These are phyloP conservation scores for Jatropha curcas DNA, from an alignment of 345 rosid species.

Conservation along the genomic window DNA sequence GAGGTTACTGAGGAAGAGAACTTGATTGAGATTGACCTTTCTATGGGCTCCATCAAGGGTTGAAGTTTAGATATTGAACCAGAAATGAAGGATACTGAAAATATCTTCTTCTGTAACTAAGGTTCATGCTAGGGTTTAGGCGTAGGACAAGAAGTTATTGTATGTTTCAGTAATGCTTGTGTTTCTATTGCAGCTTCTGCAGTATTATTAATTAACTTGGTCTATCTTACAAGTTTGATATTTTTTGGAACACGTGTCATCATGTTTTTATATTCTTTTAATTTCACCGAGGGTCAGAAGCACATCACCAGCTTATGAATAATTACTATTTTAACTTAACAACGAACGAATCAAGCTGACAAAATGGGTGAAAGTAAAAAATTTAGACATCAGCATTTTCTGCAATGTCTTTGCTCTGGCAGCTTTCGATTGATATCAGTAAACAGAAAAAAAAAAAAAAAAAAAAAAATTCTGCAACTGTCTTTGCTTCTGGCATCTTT, in stretches of 20 bases:
- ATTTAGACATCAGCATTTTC: not conserved
- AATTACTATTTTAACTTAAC: not conserved
- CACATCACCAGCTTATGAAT: not conserved
- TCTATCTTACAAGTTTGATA: not conserved
- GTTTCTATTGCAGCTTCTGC: conserved; percentile 1
- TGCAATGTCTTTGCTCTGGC: not conserved
- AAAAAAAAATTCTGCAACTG: too few relatives aligned
- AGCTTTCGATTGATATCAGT: not conserved
- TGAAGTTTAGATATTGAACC: conserved; percentile 33
- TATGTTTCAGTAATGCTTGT: not conserved
- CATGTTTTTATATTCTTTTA: not conserved
- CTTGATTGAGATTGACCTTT: conserved; percentile 79
- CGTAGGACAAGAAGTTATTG: not conserved
- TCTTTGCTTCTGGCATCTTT: too few relatives aligned
- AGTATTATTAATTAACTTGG: not conserved
- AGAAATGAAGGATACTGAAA: too few relatives aligned
- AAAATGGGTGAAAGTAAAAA: not conserved
- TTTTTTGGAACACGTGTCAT: not conserved
- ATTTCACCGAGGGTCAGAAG: not conserved
- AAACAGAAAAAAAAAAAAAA: not conserved
- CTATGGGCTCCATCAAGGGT: conserved; percentile 67
- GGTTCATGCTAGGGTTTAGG: conserved; percentile 12
- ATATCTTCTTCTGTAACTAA: conserved; percentile 1
- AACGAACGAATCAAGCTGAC: not conserved
- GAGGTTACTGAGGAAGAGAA: conserved; percentile 66